Evolutionary conservation across 1,284 basidiomycete genomes (phyloP).

Genomic region (Ganoderma leucocontextum): DNA sequence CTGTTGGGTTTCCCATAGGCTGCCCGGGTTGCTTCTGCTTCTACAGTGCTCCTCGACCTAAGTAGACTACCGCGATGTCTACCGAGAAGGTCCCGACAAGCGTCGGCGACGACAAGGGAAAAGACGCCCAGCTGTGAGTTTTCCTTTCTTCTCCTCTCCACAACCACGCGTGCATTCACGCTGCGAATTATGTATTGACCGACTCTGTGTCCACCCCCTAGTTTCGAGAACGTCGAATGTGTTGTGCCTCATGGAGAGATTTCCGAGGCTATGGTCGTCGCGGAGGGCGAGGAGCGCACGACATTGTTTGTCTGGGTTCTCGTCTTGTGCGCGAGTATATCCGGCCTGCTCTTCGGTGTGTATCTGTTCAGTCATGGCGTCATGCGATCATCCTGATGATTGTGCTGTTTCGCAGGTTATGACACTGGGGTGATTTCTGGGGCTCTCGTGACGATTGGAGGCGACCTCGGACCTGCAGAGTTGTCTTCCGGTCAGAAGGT

Average conservation of each 20-base stretch:
- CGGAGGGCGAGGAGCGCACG: slow-evolving; percentile 75
- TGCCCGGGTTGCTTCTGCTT: not conserved
- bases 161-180: not conserved
- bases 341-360: slow-evolving; percentile 81
- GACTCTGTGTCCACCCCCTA: slow-evolving; percentile 8
- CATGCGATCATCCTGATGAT: not conserved
- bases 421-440: slow-evolving; percentile 86
- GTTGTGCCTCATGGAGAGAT: slow-evolving; percentile 56
- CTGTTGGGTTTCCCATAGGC: not conserved
- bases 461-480: slow-evolving; percentile 67
- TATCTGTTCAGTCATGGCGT: slow-evolving; percentile 17
- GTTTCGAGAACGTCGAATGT: slow-evolving; percentile 38
- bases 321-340: slow-evolving; percentile 72
- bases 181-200: not conserved
- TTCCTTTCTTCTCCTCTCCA: not conserved
- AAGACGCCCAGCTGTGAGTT: slow-evolving; percentile 13
- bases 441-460: slow-evolving; percentile 75
- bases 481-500: slow-evolving; percentile 77
- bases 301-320: slow-evolving; percentile 79
- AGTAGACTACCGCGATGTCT: not conserved
- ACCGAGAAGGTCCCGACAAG: not conserved
- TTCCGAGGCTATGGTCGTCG: slow-evolving; percentile 66
- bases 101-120: not conserved
- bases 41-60: not conserved
- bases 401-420: slow-evolving; percentile 61